phyloP scores from a whole-genome alignment of 1,139 yeast genomes.

The Kluyveromyces marxianus region DNA sequence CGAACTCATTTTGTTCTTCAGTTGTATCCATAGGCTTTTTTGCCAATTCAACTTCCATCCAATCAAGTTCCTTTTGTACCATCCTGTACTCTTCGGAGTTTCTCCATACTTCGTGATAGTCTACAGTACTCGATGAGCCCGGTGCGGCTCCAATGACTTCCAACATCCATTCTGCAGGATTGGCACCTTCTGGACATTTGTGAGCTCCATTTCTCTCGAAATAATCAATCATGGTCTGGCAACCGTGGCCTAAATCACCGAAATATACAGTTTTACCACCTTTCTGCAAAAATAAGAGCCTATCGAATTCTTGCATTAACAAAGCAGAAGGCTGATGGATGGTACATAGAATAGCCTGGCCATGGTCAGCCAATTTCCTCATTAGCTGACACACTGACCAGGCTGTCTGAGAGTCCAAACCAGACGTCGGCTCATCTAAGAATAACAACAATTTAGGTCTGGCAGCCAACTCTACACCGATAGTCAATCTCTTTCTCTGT shows the following conservation, averaged over 20 bases:
- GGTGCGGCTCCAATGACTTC: conserved; percentile 79
- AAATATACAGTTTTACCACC: conserved; percentile 79
- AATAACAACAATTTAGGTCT: conserved; percentile 75
- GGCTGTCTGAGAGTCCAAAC: conserved; percentile 87
- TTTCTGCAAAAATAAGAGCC: conserved; percentile 58
- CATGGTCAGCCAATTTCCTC: conserved; percentile 66
- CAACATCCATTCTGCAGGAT: conserved; percentile 82
- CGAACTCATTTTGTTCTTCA: conserved; percentile 30
- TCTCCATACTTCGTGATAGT: conserved; percentile 62
- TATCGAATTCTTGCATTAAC: conserved; percentile 68
- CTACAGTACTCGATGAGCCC: conserved; percentile 57
- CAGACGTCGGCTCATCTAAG: conserved; percentile 90
- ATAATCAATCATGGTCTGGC: conserved; percentile 52
- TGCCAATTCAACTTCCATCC: conserved; percentile 40
- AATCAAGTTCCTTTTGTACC: conserved; percentile 36
- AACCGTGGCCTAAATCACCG: conserved; percentile 68
- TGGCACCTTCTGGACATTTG: conserved; percentile 55
- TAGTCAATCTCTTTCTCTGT: conserved; percentile 77
- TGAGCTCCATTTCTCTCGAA: conserved; percentile 67
- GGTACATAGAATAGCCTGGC: conserved; percentile 78
- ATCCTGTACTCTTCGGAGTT: conserved; percentile 47
- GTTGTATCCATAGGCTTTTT: conserved; percentile 31
- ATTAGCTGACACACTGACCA: conserved; percentile 77
- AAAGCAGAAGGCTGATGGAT: conserved; percentile 82
- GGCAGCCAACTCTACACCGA: conserved; percentile 84